Percentiles rank a stretch among this genome's conserved stretches.
Conservation (phyloP, 179 eudicot species). For the Sideroxylon spinosum region DNA sequence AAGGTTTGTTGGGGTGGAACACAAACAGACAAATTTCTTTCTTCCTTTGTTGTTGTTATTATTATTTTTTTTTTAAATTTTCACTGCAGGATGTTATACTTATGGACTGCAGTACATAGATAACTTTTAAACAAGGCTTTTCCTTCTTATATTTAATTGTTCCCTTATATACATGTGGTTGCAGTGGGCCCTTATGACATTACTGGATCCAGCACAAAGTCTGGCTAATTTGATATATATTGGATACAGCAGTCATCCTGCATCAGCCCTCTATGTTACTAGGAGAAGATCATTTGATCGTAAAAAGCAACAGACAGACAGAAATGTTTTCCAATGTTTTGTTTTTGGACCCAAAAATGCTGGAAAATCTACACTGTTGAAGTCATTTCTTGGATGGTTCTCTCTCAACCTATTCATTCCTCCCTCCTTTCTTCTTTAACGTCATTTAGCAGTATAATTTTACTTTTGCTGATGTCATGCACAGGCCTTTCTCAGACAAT, state of each 20-base stretch:
- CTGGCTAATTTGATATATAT: slow-evolving; percentile 76
- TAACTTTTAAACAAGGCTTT: neutral
- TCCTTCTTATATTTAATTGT: neutral
- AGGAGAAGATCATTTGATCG: slow-evolving; percentile 70
- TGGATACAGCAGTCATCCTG: slow-evolving; percentile 67
- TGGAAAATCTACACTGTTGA: slow-evolving; percentile 79
- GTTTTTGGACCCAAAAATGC: slow-evolving; percentile 86
- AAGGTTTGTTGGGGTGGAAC: neutral
- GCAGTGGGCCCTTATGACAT: slow-evolving; percentile 96
- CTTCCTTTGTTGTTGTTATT: too few relatives aligned
- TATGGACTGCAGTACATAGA: neutral
- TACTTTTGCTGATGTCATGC: neutral
- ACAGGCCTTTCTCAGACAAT: slow-evolving; percentile 64
- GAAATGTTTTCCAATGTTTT: slow-evolving; percentile 86
- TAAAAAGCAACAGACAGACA: slow-evolving; percentile 73
- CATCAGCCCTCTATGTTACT: slow-evolving; percentile 70
- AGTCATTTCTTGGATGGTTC: slow-evolving; percentile 76
- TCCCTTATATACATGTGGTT: slow-evolving; percentile 18
- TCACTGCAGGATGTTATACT: neutral
- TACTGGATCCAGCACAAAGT: slow-evolving; percentile 73
- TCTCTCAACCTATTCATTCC: slow-evolving; percentile 10
- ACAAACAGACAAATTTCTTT: neutral
- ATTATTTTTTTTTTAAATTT: neutral
- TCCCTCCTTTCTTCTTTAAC: neutral
- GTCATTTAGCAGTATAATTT: neutral